phyloP scores from a whole-genome alignment of 2,329 filamentous ascomycete species.

The Orbilia ellipsospora region DNA sequence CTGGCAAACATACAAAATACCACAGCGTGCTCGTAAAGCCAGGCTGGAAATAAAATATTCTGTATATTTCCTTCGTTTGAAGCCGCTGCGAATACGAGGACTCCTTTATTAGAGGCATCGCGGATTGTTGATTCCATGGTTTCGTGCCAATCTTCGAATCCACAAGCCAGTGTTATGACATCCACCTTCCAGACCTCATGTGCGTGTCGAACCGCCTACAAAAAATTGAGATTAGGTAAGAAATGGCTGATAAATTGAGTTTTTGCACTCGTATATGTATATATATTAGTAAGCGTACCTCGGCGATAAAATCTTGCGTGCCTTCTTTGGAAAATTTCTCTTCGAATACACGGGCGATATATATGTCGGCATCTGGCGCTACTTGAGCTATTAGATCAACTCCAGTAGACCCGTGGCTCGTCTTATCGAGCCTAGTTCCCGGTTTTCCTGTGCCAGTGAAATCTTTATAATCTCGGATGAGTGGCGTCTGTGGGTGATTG shows the following conservation, averaged over 20 bases:
- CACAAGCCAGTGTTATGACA: conserved; percentile 5
- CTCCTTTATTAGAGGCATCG: neutral
- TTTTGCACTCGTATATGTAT: neutral
- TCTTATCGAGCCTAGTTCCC: conserved; percentile 1
- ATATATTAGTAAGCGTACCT: neutral
- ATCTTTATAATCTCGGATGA: conserved; percentile 2
- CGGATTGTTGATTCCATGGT: neutral
- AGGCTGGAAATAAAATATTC: neutral
- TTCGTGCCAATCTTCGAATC: conserved; percentile 5
- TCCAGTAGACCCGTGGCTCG: conserved; percentile 3
- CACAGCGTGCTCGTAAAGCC: neutral
- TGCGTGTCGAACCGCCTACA: conserved; percentile 1
- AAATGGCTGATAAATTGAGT: neutral
- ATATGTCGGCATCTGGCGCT: neutral
- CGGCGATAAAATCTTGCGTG: conserved; percentile 4
- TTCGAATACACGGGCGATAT: conserved; percentile 10
- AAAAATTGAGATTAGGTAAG: neutral
- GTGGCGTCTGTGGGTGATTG: neutral
- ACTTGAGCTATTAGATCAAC: conserved; percentile 5
- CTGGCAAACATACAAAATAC: conserved; percentile 4
- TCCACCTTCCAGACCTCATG: neutral
- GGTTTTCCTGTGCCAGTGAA: conserved; percentile 5
- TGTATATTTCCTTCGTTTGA: conserved; percentile 4
- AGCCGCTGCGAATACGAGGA: conserved; percentile 1
- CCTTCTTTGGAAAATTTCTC: neutral